Conservation (phyloP, 225 moss, liverwort and hornwort species). For the Sphagnum tenellum region DNA sequence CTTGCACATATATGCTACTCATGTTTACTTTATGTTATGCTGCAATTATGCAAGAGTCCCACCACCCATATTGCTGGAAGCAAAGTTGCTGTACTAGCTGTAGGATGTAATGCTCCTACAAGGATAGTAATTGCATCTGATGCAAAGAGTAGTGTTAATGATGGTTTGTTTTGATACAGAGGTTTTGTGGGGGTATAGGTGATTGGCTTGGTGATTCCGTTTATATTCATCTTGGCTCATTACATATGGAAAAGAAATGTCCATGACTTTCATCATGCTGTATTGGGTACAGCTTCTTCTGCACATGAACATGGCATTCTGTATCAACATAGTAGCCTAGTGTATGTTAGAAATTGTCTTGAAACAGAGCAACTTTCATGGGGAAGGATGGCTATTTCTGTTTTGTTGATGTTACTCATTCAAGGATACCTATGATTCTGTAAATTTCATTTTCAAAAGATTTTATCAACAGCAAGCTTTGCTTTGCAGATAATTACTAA, state of each 20-base stretch:
- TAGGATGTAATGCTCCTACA: background rate
- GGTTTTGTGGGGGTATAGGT: slow-evolving; percentile 13
- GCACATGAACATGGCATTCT: background rate
- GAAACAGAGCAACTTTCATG: too few relatives aligned
- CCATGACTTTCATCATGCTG: slow-evolving; percentile 38
- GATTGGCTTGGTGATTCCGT: slow-evolving; percentile 29
- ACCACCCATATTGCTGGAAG: background rate
- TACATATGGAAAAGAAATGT: slow-evolving; percentile 20
- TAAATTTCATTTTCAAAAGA: too few relatives aligned
- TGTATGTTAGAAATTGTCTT: too few relatives aligned
- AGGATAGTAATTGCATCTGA: too few relatives aligned
- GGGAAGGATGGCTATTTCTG: too few relatives aligned
- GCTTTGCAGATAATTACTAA: too few relatives aligned
- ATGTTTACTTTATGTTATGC: background rate
- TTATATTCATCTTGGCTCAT: slow-evolving; percentile 14
- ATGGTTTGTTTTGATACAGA: background rate
- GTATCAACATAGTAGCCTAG: too few relatives aligned
- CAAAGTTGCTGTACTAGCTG: background rate
- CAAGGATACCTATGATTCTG: too few relatives aligned
- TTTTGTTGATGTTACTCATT: background rate
- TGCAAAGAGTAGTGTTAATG: too few relatives aligned
- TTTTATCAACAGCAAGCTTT: too few relatives aligned
- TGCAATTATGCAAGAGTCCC: background rate
- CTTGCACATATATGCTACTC: too few relatives aligned
- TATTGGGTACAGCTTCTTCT: slow-evolving; percentile 15